phyloP scores from a whole-genome alignment of 1,139 yeast species.

The Zygoascus sp. region DNA sequence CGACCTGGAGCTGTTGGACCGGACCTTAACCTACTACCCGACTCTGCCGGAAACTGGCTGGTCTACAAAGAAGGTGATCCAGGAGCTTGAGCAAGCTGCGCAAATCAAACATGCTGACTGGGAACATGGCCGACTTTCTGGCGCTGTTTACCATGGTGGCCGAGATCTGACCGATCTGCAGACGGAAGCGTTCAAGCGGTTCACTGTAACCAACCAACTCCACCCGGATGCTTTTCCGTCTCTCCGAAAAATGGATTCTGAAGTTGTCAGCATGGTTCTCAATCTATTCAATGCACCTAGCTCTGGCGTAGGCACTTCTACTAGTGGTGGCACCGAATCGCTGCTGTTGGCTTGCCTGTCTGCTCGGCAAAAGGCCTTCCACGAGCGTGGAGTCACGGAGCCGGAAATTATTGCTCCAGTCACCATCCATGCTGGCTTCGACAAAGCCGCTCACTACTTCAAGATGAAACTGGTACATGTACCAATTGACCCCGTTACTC shows the following conservation, averaged over 20 bases:
- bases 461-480: slow-evolving; percentile 82
- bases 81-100: slow-evolving; percentile 41
- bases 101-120: slow-evolving; percentile 65
- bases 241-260: slow-evolving; percentile 93
- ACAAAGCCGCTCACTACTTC: slow-evolving; percentile 89
- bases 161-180: slow-evolving; percentile 66
- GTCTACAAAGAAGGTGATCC: slow-evolving; percentile 40
- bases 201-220: slow-evolving; percentile 84
- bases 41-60: slow-evolving; percentile 58
- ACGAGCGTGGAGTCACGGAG: slow-evolving; percentile 53
- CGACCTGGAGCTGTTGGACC: slow-evolving; percentile 52
- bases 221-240: slow-evolving; percentile 98
- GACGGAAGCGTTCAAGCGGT: slow-evolving; percentile 67
- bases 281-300: slow-evolving; percentile 69
- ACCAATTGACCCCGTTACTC: slow-evolving; percentile 65
- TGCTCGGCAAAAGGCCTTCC: slow-evolving; percentile 66
- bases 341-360: slow-evolving; percentile 78
- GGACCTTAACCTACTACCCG: slow-evolving; percentile 49
- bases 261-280: slow-evolving; percentile 88
- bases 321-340: slow-evolving; percentile 98
- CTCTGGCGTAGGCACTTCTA: slow-evolving; percentile 78
- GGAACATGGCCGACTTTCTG: slow-evolving; percentile 81
- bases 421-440: slow-evolving; percentile 93
- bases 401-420: slow-evolving; percentile 90
- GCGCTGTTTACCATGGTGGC: slow-evolving; percentile 97